Base-by-base conservation (phyloP, 2,329 filamentous ascomycete genomes). In the Coniochaeta sp. region DNA sequence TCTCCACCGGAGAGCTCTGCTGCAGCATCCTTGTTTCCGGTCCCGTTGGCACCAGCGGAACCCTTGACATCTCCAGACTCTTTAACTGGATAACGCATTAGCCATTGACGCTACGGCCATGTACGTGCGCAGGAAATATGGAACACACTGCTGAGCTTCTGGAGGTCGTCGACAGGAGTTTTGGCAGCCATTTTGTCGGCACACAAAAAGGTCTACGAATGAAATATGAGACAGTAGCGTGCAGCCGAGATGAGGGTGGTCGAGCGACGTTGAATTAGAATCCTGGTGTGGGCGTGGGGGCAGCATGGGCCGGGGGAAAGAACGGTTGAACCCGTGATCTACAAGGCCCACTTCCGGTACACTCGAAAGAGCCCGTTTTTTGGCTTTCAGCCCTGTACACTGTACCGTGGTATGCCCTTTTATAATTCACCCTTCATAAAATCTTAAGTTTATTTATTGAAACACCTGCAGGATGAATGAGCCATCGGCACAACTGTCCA, bases 381-480 rank as follows among this genome's bases (percentile, higher is more conserved):
- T n/a, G n/a, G n/a, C 17, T 44, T 8, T 11, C 14, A 22, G 43
- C 8, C 43, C n/a, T n/a, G n/a, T n/a, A n/a, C n/a, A n/a, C n/a
- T n/a, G n/a, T n/a, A n/a, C n/a, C n/a, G n/a, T n/a, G n/a, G n/a
- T n/a, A n/a, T n/a, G n/a, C n/a, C n/a, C n/a, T n/a, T n/a, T n/a
- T n/a, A n/a, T n/a, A n/a, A n/a, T n/a, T n/a, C n/a, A n/a, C n/a
- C n/a, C n/a, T n/a, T n/a, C n/a, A n/a, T n/a, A n/a, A n/a, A n/a
- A n/a, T n/a, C n/a, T n/a, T n/a, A n/a, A n/a, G n/a, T n/a, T n/a
- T n/a, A n/a, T n/a, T n/a, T n/a, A n/a, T n/a, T n/a, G n/a, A n/a
- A n/a, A n/a, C n/a, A n/a, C 31, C 31, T 38, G 52, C 68, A 74
- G 68, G 69, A 81, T 83, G 76, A 68, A 78, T 55, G 72, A 76